Conservation (phyloP, 2,329 filamentous ascomycete species). For the Dactylellina parvicollis region DNA sequence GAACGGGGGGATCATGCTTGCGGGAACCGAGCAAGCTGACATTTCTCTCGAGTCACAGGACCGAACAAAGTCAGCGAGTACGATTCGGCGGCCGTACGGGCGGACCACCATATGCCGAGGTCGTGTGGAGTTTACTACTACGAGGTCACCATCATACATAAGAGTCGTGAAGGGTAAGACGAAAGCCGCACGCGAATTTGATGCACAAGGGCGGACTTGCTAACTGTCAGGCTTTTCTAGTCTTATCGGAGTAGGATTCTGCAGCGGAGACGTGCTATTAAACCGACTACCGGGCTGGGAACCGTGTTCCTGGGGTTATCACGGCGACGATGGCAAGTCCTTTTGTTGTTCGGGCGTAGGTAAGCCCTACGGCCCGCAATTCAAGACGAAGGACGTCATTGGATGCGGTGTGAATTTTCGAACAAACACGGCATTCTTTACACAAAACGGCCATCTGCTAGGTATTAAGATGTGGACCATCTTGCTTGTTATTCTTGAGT, state of each 20-base stretch:
- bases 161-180: constrained; percentile 73
- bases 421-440: constrained; percentile 74
- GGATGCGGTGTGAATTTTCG: constrained; percentile 75
- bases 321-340: constrained; percentile 73
- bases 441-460: constrained; percentile 70
- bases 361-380: constrained; percentile 69
- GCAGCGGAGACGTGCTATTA: constrained; percentile 66
- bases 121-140: constrained; percentile 96
- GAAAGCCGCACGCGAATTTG: not conserved
- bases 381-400: constrained; percentile 69
- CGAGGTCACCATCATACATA: constrained; percentile 75
- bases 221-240: constrained; percentile 62
- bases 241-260: constrained; percentile 73
- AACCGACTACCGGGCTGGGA: constrained; percentile 74
- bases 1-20: too few relatives aligned
- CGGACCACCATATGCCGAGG: constrained; percentile 85
- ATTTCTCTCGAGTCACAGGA: constrained; percentile 64
- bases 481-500: not conserved
- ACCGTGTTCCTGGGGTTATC: constrained; percentile 74
- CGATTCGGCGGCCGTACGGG: constrained; percentile 83
- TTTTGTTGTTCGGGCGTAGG: constrained; percentile 70
- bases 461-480: too few relatives aligned
- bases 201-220: constrained; percentile 8
- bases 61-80: constrained; percentile 70
- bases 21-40: constrained; percentile 20